Base-by-base conservation (phyloP, 1,284 basidiomycete species). In the Cryptococcus hybrid region DNA sequence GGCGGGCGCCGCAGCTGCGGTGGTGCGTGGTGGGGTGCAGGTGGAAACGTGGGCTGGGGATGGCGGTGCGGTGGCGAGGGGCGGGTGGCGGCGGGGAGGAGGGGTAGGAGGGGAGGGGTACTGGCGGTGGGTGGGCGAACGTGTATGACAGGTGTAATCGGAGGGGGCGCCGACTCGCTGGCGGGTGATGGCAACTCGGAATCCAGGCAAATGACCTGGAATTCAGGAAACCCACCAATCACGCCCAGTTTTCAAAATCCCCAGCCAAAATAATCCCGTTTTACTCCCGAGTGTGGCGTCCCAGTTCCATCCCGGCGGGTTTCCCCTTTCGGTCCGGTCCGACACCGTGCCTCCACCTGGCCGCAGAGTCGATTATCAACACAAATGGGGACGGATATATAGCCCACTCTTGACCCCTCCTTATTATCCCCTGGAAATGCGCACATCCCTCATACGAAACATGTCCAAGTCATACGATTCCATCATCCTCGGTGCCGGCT, bases 401-500 rank as follows among this genome's bases (percentile, higher is more conserved):
- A 30, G 30, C 30, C 30, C n/a, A 13, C 36, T 6, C 15, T 39
- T 34, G 47, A 39, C 46, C 46, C 53, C 12, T 52, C n/a, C 8
- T 47, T 7, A 6, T 48, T 24, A 30, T 40, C 39, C 36, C 24
- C 37, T 1, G 15, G 15, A 35, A 45, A 40, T 50, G 44, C 54
- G 47, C 39, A 9, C 46, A 48, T 36, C 36, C 35, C 42, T 42
- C 42, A 11, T 8, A 42, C 35, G 18, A 18, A 54, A 24, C 30
- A 62, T 56, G 51, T 36, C 62, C 44, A 57, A 53, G 46, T 42
- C 64, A 35, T 75, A 68, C 59, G 80, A 80, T 58, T 78, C 76
- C 9, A 71, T 81, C 65, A 74, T 82, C 61, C 69, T 82, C 50
- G 82, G 82, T 12, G 80, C 80, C 8, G 81, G 81, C 12, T 81